Evolutionary conservation across 192 early-diverging fungal species (phyloP).

Genomic region (Kickxella alabastrina): DNA sequence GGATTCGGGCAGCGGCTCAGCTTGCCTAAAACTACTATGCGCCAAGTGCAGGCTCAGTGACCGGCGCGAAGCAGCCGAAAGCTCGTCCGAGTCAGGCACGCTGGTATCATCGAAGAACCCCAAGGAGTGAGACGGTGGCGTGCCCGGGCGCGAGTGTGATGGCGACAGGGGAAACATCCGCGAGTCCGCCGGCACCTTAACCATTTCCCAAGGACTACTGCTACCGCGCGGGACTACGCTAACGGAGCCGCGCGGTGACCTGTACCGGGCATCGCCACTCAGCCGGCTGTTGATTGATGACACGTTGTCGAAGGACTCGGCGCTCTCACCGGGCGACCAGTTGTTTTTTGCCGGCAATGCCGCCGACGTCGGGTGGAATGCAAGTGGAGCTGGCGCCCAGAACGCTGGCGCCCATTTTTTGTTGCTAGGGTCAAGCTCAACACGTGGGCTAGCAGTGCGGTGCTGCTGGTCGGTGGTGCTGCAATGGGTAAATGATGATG

Average conservation of each 20-base stretch:
- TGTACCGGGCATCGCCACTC: constrained; percentile 18
- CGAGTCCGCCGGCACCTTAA: constrained; percentile 15
- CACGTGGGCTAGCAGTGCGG: not conserved
- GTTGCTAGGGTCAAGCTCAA: not conserved
- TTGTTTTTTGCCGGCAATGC: not conserved
- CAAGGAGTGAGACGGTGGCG: constrained; percentile 16
- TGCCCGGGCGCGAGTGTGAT: constrained; percentile 19
- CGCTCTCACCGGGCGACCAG: constrained; percentile 31
- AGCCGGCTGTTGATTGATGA: constrained; percentile 5
- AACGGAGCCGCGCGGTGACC: constrained; percentile 8
- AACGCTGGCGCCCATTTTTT: constrained; percentile 36
- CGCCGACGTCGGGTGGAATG: not conserved
- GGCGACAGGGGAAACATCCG: constrained; percentile 27
- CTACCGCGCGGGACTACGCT: not conserved
- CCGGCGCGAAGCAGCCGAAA: constrained; percentile 29
- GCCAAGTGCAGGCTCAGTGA: constrained; percentile 47
- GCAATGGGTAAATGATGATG: not conserved
- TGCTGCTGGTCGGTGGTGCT: not conserved
- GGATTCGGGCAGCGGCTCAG: constrained; percentile 40
- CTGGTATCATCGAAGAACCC: constrained; percentile 38
- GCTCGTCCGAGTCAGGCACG: constrained; percentile 41
- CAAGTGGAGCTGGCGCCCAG: constrained; percentile 25
- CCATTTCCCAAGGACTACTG: constrained; percentile 43
- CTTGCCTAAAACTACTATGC: constrained; percentile 30
- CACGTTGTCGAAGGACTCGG: constrained; percentile 15